Evolutionary conservation across 2,329 filamentous ascomycete genomes (phyloP), one percentile per base, ranked within the genome.

Genomic region (Proliferodiscus dingleyae): DNA sequence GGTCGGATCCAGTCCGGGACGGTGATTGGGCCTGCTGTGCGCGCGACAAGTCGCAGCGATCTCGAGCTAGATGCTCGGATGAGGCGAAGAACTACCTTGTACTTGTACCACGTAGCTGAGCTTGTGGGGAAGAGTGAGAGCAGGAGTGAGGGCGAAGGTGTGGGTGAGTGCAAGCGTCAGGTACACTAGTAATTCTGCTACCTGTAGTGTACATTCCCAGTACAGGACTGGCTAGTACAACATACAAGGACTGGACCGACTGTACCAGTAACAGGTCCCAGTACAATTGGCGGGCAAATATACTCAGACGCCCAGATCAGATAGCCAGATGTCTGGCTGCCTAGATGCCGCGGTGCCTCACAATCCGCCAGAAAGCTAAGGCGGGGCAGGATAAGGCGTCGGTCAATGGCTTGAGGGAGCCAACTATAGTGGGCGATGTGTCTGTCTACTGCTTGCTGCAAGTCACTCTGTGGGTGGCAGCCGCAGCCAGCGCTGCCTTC

Each of bases 1-100:
- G 39, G 37, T 46, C 24, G 33, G 37, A 13, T n/a, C 15, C 34
- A 28, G 10, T 23, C 16, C 30, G 43, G 40, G 44, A 32, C 40
- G 33, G 29, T 45, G 47, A 50, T 45, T 50, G 41, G 47, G 24
- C 29, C 22, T 13, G 11, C 28, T 15, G 18, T 13, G 13, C 16
- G 21, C 23, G 19, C n/a, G 34, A 13, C 18, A 37, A 21, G 19
- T 37, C 19, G 34, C 15, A 37, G 23, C 24, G 24, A 11, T 26
- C 24, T 26, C 13, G 9, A 37, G 34, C 34, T 37, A 37, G 34
- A 37, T 21, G 15, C 10, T 23, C 3, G 19, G 11, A 21, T n/a
- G 29, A 32, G 29, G 9, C 29, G 29, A 15, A 32, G 29, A 32
- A 5, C 29, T 32, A 32, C 29, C 29, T 13, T 5, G 24, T 11